These are phyloP conservation scores for Mycena sanguinolenta DNA, from an alignment of 768 basidiomycete species.

Conservation along the genomic window DNA sequence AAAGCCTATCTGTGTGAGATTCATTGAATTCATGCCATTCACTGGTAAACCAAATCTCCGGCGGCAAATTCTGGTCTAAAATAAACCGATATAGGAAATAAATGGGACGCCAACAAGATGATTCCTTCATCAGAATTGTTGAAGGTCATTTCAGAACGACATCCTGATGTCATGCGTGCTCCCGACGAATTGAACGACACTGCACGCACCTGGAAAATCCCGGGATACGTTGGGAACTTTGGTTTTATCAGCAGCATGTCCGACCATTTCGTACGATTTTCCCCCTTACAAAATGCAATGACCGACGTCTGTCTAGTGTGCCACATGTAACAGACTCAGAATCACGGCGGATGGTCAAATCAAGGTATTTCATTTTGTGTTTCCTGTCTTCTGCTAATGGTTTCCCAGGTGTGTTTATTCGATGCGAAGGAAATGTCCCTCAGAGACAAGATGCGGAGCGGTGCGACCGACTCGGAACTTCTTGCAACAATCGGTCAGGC, in stretches of 20 bases:
- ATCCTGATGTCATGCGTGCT: constrained; percentile 69
- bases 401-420: constrained; percentile 82
- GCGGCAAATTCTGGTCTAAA: constrained; percentile 19
- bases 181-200: constrained; percentile 83
- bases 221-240: constrained; percentile 76
- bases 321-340: constrained; percentile 85
- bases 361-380: constrained; percentile 63
- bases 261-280: constrained; percentile 73
- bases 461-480: constrained; percentile 74
- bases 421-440: constrained; percentile 88
- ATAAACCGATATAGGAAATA: constrained; percentile 70
- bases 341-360: constrained; percentile 93
- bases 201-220: constrained; percentile 83
- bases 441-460: constrained; percentile 77
- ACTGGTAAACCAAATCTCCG: constrained; percentile 63
- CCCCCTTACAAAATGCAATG: not conserved
- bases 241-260: constrained; percentile 97
- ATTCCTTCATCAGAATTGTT: constrained; percentile 80
- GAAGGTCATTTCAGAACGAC: constrained; percentile 57
- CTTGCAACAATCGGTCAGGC: constrained; percentile 73
- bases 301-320: constrained; percentile 55
- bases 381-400: constrained; percentile 12
- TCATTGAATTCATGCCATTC: constrained; percentile 97
- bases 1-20: constrained; percentile 76
- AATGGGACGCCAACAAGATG: constrained; percentile 88